A percentile compares a stretch with the other conserved stretches of the same genome.
phyloP scores from a whole-genome alignment of 2,329 filamentous ascomycete genomes.

The Grosmannia clavigera region DNA sequence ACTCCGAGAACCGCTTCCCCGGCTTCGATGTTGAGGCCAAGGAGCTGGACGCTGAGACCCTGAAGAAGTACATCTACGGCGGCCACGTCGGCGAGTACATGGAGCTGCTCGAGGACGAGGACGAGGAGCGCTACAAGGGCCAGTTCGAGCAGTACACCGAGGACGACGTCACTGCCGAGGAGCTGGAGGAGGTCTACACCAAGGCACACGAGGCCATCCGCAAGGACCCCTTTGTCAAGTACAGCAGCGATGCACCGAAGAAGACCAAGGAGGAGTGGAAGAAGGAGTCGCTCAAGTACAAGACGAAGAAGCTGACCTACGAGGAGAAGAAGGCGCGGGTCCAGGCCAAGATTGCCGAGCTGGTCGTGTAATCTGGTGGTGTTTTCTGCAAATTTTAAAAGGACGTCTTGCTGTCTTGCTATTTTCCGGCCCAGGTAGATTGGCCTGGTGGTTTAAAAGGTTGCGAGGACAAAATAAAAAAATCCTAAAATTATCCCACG shows the following conservation, averaged over 20 bases:
- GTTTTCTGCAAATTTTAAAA: slow-evolving; percentile 7
- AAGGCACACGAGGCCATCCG: slow-evolving; percentile 96
- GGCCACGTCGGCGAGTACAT: slow-evolving; percentile 99
- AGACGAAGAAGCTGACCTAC: slow-evolving; percentile 62
- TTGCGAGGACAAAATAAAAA: slow-evolving; percentile 5
- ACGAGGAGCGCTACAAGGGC: slow-evolving; percentile 98
- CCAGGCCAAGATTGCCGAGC: slow-evolving; percentile 81
- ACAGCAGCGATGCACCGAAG: slow-evolving; percentile 59
- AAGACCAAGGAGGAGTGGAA: slow-evolving; percentile 98
- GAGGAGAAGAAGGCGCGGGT: slow-evolving; percentile 73
- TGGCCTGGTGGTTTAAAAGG: background rate
- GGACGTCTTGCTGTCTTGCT: background rate
- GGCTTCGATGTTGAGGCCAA: slow-evolving; percentile 94
- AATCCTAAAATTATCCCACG: background rate
- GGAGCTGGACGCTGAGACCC: slow-evolving; percentile 93
- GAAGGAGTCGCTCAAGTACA: slow-evolving; percentile 87
- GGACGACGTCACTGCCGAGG: slow-evolving; percentile 90
- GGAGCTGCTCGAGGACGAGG: slow-evolving; percentile 98
- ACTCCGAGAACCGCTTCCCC: slow-evolving; percentile 99
- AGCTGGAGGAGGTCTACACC: slow-evolving; percentile 89
- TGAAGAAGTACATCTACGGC: slow-evolving; percentile 98
- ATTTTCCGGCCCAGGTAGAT: background rate
- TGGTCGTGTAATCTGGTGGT: slow-evolving; percentile 37
- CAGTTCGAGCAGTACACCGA: slow-evolving; percentile 99
- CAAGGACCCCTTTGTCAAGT: slow-evolving; percentile 96